Percentiles rank a stretch among this genome's conserved stretches.
Evolutionary conservation across 2,329 filamentous ascomycete genomes (phyloP).

Genomic region (Raffaelea albimanens): DNA sequence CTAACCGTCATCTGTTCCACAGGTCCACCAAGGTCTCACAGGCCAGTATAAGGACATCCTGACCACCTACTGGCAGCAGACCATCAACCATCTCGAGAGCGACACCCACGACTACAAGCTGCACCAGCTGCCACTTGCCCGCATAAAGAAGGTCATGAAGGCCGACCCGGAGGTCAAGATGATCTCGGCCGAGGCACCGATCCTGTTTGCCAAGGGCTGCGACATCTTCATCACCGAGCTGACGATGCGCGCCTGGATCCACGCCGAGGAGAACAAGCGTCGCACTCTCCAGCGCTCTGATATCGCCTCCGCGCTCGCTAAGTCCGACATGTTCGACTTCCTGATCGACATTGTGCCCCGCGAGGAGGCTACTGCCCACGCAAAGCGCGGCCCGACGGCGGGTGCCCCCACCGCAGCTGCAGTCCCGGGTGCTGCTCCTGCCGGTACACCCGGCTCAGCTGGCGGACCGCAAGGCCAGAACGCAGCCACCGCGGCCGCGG

Average conservation of each 20-base stretch:
- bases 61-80: conserved; percentile 98
- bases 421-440: conserved; percentile 21
- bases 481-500: conserved; percentile 31
- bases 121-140: conserved; percentile 90
- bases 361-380: conserved; percentile 79
- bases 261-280: conserved; percentile 97
- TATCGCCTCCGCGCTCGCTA: conserved; percentile 88
- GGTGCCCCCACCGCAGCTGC: conserved; percentile 24
- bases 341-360: conserved; percentile 96
- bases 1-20: background rate
- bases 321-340: conserved; percentile 99
- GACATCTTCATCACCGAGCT: conserved; percentile 99
- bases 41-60: conserved; percentile 94
- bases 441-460: background rate
- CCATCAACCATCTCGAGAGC: conserved; percentile 87
- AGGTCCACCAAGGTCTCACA: conserved; percentile 92
- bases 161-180: conserved; percentile 98
- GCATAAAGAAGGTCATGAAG: conserved; percentile 99
- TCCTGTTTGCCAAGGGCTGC: conserved; percentile 95
- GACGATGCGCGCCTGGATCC: conserved; percentile 99
- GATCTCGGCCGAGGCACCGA: conserved; percentile 97
- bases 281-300: conserved; percentile 91
- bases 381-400: conserved; percentile 58
- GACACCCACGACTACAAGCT: conserved; percentile 98
- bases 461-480: conserved; percentile 16